Evolutionary conservation across 495 filamentous ascomycete genomes (phyloP), one percentile per base, ranked within the genome.

Genomic region (Friedmanniomyces endolithicus): DNA sequence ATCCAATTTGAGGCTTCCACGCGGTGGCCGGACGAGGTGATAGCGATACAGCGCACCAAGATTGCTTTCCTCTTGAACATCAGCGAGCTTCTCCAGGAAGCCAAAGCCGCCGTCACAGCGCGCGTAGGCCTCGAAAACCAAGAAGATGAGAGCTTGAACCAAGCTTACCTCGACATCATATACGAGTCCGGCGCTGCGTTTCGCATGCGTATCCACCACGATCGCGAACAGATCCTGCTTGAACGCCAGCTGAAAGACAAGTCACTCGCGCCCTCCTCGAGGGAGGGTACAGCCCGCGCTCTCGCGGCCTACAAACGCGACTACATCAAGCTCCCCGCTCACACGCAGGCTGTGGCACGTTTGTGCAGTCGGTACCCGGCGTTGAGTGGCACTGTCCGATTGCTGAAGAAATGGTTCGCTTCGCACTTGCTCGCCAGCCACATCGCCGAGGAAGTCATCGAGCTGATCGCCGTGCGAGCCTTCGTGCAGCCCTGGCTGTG

Each of bases 1-100:
- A 74, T 98, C 23, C 89, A 90, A 59, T 96, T 98, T 61, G 92
- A 98, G 71, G 87, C 85, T 31, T 97, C 94, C 4, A 81, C 79
- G 11, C 84, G 89, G 53, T 98, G 92, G 92, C 94, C 92, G 0
- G 89, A 97, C 59, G 85, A 90, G 62, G 70, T 97, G 8, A 74
- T 75, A 11, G 90, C 92, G 2, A 90, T 98, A 43, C 92, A 97
- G 65, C 79, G 86, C 66, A 90, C 90, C 11, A 98, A 98, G 68
- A 76, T 90, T 22, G 94, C 90, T 0, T 94, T 98, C 64, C 75
- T 97, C 1, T 64, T 94, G 7, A 90, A 86, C 66, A 83, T 97
- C 48, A 82, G 80, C 24, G 81, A 80, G 47, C 76, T 85, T 0
- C 68, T 98, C 9, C 73, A 83, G 56, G 64, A 49, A 11, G 72